Base-by-base conservation (phyloP, 2,329 filamentous ascomycete species). In the Metarhizium brunneum region DNA sequence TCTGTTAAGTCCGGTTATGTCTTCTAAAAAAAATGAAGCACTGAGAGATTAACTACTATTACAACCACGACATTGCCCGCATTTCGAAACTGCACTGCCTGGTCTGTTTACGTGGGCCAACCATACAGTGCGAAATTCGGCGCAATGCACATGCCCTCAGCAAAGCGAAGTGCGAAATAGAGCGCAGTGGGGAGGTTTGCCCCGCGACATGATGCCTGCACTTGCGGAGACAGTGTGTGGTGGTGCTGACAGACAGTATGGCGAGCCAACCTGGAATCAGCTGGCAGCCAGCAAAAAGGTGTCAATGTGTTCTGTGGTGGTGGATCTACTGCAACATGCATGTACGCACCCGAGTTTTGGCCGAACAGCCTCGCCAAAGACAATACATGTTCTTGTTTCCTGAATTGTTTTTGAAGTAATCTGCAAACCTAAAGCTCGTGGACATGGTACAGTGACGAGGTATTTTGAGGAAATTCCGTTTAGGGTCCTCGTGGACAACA, bases 371-470 rank as follows among this genome's bases (percentile, higher is more conserved):
- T 16, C 11, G 38, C 38, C 38, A 16, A 16, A 16, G 13, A 40
- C 38, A 40, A 40, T 40, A 14, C 38, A 40, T 8, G 38, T 16
- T 13, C 10, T 16, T 16, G 10, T 14, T 13, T 40, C 38, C 38
- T 40, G 38, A 5, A 8, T 30, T 36, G 42, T 43, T 8, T 47
- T 35, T 35, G 32, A 35, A 35, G 32, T 35, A 11, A 35, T 35
- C 32, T 35, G 6, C 32, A 35, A 3, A 35, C 10, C 3, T 8
- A 11, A 35, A 35, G 32, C 32, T 35, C 4, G 6, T 20, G 11
- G 18, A 25, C 10, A 3, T n/a, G n/a, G 20, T 56, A 40, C 30
- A 51, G 45, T 55, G 53, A 53, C 36, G 50, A 57, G 49, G 47
- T 52, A 59, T 38, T 36, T 30, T 45, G 16, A n/a, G 20, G 20